These are phyloP conservation scores for Alternaria viburni DNA, from an alignment of 2,329 filamentous ascomycete species.

Conservation along the genomic window DNA sequence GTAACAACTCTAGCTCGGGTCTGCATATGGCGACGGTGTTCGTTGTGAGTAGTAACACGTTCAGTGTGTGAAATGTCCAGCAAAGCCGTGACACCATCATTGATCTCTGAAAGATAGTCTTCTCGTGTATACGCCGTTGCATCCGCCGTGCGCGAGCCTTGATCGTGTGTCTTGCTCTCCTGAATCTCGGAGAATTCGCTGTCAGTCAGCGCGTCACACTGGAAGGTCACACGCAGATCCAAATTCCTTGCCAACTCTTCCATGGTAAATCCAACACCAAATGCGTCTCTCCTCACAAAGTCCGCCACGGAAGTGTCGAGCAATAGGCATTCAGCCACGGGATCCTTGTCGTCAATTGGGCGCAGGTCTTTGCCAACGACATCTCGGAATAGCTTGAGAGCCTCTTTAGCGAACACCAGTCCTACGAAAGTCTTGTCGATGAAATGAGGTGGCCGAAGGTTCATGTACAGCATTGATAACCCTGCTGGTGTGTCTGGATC, in stretches of 20 bases:
- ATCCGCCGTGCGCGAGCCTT: not conserved
- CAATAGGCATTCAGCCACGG: not conserved
- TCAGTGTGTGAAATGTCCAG: not conserved
- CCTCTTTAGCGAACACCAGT: not conserved
- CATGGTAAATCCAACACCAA: slow-evolving; percentile 6
- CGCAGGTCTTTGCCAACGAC: slow-evolving; percentile 8
- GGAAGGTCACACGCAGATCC: slow-evolving; percentile 9
- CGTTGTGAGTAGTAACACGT: slow-evolving; percentile 1
- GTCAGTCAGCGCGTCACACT: slow-evolving; percentile 2
- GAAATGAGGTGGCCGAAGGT: slow-evolving; percentile 9
- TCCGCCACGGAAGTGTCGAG: slow-evolving; percentile 2
- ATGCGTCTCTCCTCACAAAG: slow-evolving; percentile 10
- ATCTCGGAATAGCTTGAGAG: slow-evolving; percentile 2
- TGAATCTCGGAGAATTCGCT: not conserved
- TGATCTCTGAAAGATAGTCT: not conserved
- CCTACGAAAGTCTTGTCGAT: slow-evolving; percentile 11
- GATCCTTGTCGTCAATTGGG: not conserved
- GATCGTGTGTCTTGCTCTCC: not conserved
- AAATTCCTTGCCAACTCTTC: slow-evolving; percentile 8
- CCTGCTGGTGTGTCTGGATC: not conserved
- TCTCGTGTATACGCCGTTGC: not conserved
- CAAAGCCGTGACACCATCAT: not conserved
- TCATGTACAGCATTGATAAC: not conserved
- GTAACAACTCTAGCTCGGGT: not conserved
- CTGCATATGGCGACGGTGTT: not conserved